Evolutionary conservation across 2,329 filamentous ascomycete species (phyloP), one percentile per base, ranked within the genome.

Genomic region (Dactylellina cionopaga): DNA sequence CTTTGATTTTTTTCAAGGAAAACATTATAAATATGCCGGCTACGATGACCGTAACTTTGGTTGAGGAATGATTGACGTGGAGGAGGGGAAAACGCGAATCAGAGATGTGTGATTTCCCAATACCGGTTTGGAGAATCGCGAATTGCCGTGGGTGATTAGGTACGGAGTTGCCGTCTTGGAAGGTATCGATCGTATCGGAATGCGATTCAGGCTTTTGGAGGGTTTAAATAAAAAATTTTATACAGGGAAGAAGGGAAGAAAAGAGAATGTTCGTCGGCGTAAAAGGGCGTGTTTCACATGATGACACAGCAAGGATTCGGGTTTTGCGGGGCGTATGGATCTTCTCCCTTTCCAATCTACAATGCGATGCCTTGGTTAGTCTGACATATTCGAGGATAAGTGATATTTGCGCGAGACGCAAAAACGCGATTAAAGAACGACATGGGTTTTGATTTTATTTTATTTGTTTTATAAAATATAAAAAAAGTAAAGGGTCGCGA

Each of bases 301-400:
- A 99, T 89, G 79, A 90, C 86, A 84, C 95, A 99, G 88, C 95
- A 99, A 78, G 92, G 91, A 80, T 89, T 90, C 77, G 87, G 92
- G 83, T 96, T 92, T 84, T 96, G 94, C 77, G 94, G 94, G 79
- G 94, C 92, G 81, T 99, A 99, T n/a, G 95, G 95, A 81, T 99
- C 95, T 80, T 98, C 95, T 81, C 91, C 90, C 85, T 92, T 94
- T 80, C 96, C 92, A 76, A 98, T 92, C 76, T 77, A 69, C 75
- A 64, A 43, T 60, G 60, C 25, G 63, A 72, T 59, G 35, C 51
- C 43, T 58, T 33, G n/a, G 68, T 72, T 72, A 72, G 68, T 65
- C 35, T 15, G 22, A 39, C 25, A 58, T 13, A 25, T 9, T 25
- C 39, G 41, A 55, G 52, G 41, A 41, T 13, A 29, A 59, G 62